These are phyloP conservation scores for Moesziomyces parantarcticus DNA, from an alignment of 1,284 basidiomycete species.

Conservation along the genomic window DNA sequence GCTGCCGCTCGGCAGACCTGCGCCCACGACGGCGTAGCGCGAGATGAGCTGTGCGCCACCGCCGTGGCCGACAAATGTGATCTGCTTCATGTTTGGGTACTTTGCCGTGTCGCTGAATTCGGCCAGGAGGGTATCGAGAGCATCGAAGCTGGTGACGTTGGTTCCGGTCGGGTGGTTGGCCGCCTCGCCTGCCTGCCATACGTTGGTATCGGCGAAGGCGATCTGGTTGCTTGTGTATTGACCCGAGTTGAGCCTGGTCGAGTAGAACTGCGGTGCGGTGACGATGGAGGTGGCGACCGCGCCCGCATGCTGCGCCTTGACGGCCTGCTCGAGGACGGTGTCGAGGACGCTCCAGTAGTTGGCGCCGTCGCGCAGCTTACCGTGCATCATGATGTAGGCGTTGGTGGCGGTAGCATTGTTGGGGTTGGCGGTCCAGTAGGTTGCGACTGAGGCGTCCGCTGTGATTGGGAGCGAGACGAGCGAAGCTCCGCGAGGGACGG, in stretches of 20 bases:
- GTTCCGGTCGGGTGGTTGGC: conserved; percentile 54
- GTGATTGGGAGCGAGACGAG: conserved; percentile 50
- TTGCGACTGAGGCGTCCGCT: conserved; percentile 21
- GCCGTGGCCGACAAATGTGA: conserved; percentile 65
- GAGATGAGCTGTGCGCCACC: conserved; percentile 64
- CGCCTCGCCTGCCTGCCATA: conserved; percentile 59
- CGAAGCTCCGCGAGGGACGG: conserved; percentile 42
- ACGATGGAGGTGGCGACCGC: conserved; percentile 48
- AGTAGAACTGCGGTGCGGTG: conserved; percentile 63
- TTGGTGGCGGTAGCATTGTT: conserved; percentile 45
- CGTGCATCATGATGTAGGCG: conserved; percentile 66
- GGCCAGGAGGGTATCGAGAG: conserved; percentile 57
- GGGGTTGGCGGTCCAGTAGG: conserved; percentile 52
- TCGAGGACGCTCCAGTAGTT: conserved; percentile 60
- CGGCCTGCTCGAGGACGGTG: conserved; percentile 45
- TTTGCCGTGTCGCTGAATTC: conserved; percentile 48
- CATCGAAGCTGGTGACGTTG: conserved; percentile 59
- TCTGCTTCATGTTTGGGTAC: conserved; percentile 58
- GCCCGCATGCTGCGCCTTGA: conserved; percentile 25
- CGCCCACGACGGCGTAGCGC: conserved; percentile 61
- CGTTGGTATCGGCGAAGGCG: conserved; percentile 58
- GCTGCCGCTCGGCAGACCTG: conserved; percentile 23
- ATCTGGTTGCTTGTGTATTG: conserved; percentile 54
- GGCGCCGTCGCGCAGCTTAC: conserved; percentile 57
- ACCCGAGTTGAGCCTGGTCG: conserved; percentile 55